These are phyloP conservation scores for Kickxella alabastrina DNA, from an alignment of 192 early-diverging fungal genomes.

Conservation along the genomic window DNA sequence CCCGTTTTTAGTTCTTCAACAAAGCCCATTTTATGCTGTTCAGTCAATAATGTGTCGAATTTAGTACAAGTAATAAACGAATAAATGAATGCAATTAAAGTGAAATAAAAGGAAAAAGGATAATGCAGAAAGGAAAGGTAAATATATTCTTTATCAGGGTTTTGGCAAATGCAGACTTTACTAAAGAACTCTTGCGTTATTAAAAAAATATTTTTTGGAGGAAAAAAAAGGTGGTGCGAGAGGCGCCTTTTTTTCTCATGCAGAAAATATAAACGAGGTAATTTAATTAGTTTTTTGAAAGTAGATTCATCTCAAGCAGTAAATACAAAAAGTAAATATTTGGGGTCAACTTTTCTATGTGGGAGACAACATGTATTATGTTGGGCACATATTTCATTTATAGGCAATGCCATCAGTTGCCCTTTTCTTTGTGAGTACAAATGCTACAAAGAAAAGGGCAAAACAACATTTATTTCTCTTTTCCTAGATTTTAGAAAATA, in stretches of 20 bases:
- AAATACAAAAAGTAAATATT: background rate
- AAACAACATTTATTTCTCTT: background rate
- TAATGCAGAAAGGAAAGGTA: background rate
- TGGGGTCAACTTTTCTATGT: background rate
- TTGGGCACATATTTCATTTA: background rate
- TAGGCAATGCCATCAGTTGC: background rate
- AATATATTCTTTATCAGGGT: background rate
- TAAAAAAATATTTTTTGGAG: background rate
- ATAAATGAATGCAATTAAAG: background rate
- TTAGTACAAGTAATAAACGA: background rate
- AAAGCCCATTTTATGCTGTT: slow-evolving; percentile 26
- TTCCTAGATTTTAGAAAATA: too few relatives aligned
- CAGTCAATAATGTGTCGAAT: background rate
- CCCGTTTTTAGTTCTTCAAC: slow-evolving; percentile 42
- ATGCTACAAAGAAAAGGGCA: background rate
- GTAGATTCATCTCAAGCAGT: background rate
- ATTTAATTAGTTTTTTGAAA: background rate
- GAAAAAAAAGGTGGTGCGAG: too few relatives aligned
- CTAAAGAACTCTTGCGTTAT: background rate
- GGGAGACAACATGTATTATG: background rate
- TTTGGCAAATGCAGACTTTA: background rate
- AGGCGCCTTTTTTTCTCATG: too few relatives aligned
- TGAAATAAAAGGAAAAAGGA: background rate
- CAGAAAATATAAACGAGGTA: too few relatives aligned
- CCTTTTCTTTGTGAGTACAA: background rate